These are phyloP conservation scores for Podaxis pistillaris DNA, from an alignment of 768 basidiomycete species.

Conservation along the genomic window DNA sequence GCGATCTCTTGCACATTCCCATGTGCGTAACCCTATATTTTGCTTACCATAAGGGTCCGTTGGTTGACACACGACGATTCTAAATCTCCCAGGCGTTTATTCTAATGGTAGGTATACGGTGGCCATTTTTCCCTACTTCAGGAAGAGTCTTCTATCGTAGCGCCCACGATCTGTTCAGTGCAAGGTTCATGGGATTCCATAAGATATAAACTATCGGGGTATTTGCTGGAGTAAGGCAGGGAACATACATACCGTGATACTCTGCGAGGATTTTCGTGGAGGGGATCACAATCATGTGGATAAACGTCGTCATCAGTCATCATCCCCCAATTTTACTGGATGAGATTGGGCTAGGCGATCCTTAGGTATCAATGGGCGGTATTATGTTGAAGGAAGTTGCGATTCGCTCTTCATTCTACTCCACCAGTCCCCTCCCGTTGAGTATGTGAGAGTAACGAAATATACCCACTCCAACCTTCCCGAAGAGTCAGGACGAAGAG, in stretches of 20 bases:
- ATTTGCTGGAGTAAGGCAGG: neutral
- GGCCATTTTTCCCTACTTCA: no score
- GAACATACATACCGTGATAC: neutral
- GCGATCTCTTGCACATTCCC: neutral
- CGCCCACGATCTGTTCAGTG: no score
- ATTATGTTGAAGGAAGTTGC: no score
- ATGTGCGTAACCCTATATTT: neutral
- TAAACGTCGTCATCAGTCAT: neutral
- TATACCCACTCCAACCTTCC: no score
- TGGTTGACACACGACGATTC: neutral
- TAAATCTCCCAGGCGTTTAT: neutral
- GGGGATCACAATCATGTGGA: neutral
- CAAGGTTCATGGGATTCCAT: no score
- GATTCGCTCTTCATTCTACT: no score
- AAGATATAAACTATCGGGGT: neutral
- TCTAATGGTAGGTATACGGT: neutral
- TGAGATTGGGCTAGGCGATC: neutral
- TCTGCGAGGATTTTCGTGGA: neutral
- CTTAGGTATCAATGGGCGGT: no score
- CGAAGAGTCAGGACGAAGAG: no score
- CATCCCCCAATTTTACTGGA: neutral
- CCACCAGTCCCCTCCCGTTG: no score
- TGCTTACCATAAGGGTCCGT: neutral
- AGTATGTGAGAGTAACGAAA: no score
- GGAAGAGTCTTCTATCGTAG: no score